These are phyloP conservation scores for Nicotiana tomentosiformis DNA, from an alignment of 257 asterid genomes.

Conservation along the genomic window DNA sequence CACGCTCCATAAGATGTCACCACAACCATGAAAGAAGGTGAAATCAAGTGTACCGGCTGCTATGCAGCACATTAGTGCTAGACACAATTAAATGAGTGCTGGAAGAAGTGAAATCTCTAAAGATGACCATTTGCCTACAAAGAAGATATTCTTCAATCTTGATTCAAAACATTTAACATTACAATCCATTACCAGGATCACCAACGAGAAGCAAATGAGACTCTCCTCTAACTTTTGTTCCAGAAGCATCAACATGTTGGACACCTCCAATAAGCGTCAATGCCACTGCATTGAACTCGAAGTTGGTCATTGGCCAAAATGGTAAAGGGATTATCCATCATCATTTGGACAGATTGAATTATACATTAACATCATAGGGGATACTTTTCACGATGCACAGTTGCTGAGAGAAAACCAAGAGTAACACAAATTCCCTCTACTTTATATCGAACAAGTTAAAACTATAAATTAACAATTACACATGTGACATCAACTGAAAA, in stretches of 20 bases:
- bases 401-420: not conserved
- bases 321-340: not conserved
- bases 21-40: not conserved
- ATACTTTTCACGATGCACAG: not conserved
- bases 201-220: slow-evolving; percentile 98
- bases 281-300: slow-evolving; percentile 49
- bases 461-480: not conserved
- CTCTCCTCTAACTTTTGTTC: slow-evolving; percentile 94
- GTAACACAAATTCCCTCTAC: not conserved
- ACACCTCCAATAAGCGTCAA: slow-evolving; percentile 94
- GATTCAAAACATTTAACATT: not conserved
- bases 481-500: slow-evolving; percentile 3
- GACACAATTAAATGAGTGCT: not conserved
- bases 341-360: not conserved
- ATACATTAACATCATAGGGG: not conserved
- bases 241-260: slow-evolving; percentile 92
- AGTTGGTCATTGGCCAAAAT: not conserved
- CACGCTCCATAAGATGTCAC: not conserved
- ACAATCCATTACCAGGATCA: slow-evolving; percentile 75
- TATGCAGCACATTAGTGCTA: not conserved
- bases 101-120: not conserved
- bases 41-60: not conserved
- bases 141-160: not conserved
- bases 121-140: not conserved
- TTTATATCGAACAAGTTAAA: not conserved